Base-by-base conservation (phyloP, 1,139 yeast genomes). In the Kodamaea derodonti region DNA sequence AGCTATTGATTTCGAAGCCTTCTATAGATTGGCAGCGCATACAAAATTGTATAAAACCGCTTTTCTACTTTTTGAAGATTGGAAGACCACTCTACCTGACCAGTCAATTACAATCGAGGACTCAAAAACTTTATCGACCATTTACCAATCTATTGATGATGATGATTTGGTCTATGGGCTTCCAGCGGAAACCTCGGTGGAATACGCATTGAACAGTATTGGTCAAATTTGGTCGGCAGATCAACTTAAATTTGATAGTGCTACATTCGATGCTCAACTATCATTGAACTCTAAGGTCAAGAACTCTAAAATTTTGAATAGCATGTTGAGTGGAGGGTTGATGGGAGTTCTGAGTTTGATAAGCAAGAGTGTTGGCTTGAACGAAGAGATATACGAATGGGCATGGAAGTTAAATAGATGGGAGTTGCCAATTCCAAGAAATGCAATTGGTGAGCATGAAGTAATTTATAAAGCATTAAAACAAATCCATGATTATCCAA, bases 361-460 rank as follows among this genome's bases (percentile, higher is more conserved):
- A 10, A 52, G 58, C 27, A 53, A 51, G 12, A 34, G 34, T 8
- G 29, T 36, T 4, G 35, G 41, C 24, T n/a, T 31, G 3, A 33
- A 34, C 7, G 38, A 36, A 7, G 44, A 38, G 11, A 34, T 43
- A 6, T 64, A 52, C 41, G 72, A 74, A 34, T 73, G 82, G 71
- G 72, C 80, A 0, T 85, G 95, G 95, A 82, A 81, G 49, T 57
- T 85, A 25, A 73, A 69, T 35, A 69, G 72, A 33, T 86, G 95
- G 95, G 82, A 80, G 14, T 18, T 81, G 4, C 84, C 92, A 0
- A 47, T 50, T 2, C 62, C 74, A 0, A 47, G 45, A 2, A 40
- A 39, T 0, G 52, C 70, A 0, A 30, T 33, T 0, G 53, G 56
- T 3, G 71, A 66, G 31, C 66, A 72, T 36, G 72, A 69, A 31